These are phyloP conservation scores for Piper longum DNA, from an alignment of 164 flowering plant genomes.

Conservation along the genomic window DNA sequence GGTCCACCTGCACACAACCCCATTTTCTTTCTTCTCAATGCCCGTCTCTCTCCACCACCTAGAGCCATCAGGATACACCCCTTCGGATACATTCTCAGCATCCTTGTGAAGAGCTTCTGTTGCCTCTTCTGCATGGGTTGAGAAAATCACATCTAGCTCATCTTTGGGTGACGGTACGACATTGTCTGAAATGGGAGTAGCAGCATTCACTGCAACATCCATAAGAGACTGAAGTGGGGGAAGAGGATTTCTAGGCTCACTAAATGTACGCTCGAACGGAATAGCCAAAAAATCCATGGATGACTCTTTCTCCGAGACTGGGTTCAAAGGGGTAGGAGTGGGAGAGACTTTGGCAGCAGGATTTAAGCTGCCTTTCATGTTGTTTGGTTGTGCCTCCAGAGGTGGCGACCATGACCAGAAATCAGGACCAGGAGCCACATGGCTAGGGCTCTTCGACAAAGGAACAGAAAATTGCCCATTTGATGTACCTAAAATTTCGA, in stretches of 20 bases:
- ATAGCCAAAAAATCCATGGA: slow-evolving; percentile 32
- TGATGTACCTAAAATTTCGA: slow-evolving; percentile 21
- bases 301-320: slow-evolving; percentile 55
- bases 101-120: slow-evolving; percentile 41
- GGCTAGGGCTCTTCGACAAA: slow-evolving; percentile 16
- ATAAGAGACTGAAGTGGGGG: slow-evolving; percentile 71
- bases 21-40: slow-evolving; percentile 63
- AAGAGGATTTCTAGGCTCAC: slow-evolving; percentile 24
- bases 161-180: slow-evolving; percentile 25
- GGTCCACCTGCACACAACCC: slow-evolving; percentile 93
- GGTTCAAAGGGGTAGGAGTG: slow-evolving; percentile 12
- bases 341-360: slow-evolving; percentile 14
- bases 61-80: slow-evolving; percentile 61
- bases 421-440: slow-evolving; percentile 74
- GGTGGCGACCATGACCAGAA: slow-evolving; percentile 98
- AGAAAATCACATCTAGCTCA: slow-evolving; percentile 33
- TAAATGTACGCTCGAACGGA: slow-evolving; percentile 54
- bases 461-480: slow-evolving; percentile 13
- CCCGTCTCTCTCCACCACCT: slow-evolving; percentile 96
- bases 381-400: slow-evolving; percentile 11
- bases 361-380: slow-evolving; percentile 9
- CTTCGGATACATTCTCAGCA: slow-evolving; percentile 22
- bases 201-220: slow-evolving; percentile 30
- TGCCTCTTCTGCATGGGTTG: slow-evolving; percentile 61
- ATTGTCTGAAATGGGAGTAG: slow-evolving; percentile 15